Evolutionary conservation across 208 protist genomes (phyloP).

Genomic region (Trypanosoma scelopori): DNA sequence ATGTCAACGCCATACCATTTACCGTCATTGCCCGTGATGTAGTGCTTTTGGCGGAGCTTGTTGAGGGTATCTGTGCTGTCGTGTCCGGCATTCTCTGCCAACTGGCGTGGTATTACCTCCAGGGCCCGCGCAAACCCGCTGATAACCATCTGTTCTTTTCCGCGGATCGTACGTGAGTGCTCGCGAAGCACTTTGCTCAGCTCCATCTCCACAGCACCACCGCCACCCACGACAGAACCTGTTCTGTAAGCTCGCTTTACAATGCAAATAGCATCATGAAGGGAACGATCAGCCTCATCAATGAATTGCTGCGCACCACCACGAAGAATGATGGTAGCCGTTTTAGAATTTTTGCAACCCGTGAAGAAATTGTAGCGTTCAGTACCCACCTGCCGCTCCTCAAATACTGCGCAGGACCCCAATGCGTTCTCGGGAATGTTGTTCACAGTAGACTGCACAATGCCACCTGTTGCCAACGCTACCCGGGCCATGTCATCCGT

Average conservation of each 20-base stretch:
- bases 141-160: conserved; percentile 99
- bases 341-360: conserved; percentile 92
- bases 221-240: conserved; percentile 98
- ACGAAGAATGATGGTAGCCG: conserved; percentile 94
- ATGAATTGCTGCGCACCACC: conserved; percentile 99
- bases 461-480: conserved; percentile 95
- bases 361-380: conserved; percentile 99
- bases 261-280: conserved; percentile 99
- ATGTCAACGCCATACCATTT: conserved; percentile 99
- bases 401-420: conserved; percentile 97
- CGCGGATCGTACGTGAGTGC: conserved; percentile 95
- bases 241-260: conserved; percentile 97
- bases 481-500: conserved; percentile 96
- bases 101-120: conserved; percentile 99
- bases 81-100: conserved; percentile 99
- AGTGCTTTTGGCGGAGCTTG: conserved; percentile 98
- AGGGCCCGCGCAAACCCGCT: conserved; percentile 98
- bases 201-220: conserved; percentile 99
- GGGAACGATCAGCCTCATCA: conserved; percentile 98
- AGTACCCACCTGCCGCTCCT: conserved; percentile 98
- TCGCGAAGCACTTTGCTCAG: conserved; percentile 97
- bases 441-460: conserved; percentile 97
- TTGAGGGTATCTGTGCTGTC: conserved; percentile 99
- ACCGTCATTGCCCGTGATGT: conserved; percentile 41
- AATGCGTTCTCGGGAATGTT: conserved; percentile 93